Evolutionary conservation across 176 grass and related monocot genomes (phyloP), one percentile per base, ranked within the genome.

Genomic region (Eragrostis nindensis): DNA sequence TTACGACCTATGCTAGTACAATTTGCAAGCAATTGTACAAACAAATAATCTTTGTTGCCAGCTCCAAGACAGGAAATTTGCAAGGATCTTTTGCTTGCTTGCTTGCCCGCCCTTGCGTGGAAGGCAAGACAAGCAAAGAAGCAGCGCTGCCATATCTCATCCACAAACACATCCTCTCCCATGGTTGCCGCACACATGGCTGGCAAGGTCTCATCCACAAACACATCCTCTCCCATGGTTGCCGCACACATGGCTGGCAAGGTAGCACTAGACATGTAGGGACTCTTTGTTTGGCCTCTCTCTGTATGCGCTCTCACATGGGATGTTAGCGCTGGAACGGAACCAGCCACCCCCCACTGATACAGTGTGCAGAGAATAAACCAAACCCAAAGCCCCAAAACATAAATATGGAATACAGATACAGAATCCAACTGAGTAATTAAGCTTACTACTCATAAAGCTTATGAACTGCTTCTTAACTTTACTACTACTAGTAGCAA

Each of bases 81-180:
- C 14, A 59, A 17, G 27, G 78, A 87, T 54, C 5, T 78, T 52
- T 73, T 52, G 50, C 17, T 29, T 29, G 16, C 1, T 21, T 61
- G n/a, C n/a, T 11, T 25, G 19, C 18, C 59, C 47, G 74, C 39
- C 48, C 80, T 88, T 73, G 75, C 68, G 66, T 84, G 17, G 29
- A 78, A 83, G 68, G 47, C 59, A 73, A 87, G 85, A 30, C 16
- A 82, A 56, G 57, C 46, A 72, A 50, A 18, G n/a, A 52, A 55
- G 21, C 21, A 47, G 8, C 12, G 43, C 2, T 75, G 62, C 48
- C 48, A 19, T 52, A 1, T 18, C 53, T 27, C 54, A 54, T 53
- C 45, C 18, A 14, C 19, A 47, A 63, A 55, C n/a, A 56, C 55
- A 61, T 30, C 11, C 24, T 42, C 40, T 19, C 27, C 11, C 38